Evolutionary conservation across 2,329 filamentous ascomycete species (phyloP), one percentile per base, ranked within the genome.

Genomic region (Xylariomycetidae sp.): DNA sequence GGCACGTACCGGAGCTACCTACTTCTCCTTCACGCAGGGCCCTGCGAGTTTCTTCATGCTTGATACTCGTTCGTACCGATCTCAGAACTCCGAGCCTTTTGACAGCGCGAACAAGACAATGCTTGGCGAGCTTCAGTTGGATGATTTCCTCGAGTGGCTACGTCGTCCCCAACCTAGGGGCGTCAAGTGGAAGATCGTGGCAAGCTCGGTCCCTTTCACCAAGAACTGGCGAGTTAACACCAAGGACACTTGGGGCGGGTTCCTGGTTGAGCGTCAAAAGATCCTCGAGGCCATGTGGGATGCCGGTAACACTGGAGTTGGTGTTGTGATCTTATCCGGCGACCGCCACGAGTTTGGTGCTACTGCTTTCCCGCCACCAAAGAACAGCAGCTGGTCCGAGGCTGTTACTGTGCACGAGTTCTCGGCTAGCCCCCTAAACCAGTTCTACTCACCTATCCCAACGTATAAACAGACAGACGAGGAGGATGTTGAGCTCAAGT

Each of bases 301-400:
- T 40, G 80, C 84, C 1, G 81, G 85, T n/a, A 65, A 75, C 2
- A 74, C 76, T 5, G 84, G 85, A 6, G 67, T 83, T 5, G 85
- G 89, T 16, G 80, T 96, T 6, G 72, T 95, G 3, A 68, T 96
- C 10, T 68, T 98, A 9, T 92, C 84, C 12, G 92, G 92, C 1
- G 92, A 98, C 53, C 72, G 92, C n/a, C 92, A 98, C 54, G 92
- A 98, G 58, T 96, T 96, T 57, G 92, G 85, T 2, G 89, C 90
- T 1, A 96, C 90, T 0, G 79, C 81, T 30, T 82, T 83, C 62
- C 82, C 70, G 12, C 79, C 72, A n/a, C 76, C 69, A 41, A 67
- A 47, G 32, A 70, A 64, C 42, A 75, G 76, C 30, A 74, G 59
- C 32, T 86, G 81, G 80, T 68, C 76, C 0, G 63, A 76, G 30